Percentiles rank a stretch among this genome's conserved stretches.
phyloP scores from a whole-genome alignment of 1,284 basidiomycete species.

The Xerocomus amazonicus region DNA sequence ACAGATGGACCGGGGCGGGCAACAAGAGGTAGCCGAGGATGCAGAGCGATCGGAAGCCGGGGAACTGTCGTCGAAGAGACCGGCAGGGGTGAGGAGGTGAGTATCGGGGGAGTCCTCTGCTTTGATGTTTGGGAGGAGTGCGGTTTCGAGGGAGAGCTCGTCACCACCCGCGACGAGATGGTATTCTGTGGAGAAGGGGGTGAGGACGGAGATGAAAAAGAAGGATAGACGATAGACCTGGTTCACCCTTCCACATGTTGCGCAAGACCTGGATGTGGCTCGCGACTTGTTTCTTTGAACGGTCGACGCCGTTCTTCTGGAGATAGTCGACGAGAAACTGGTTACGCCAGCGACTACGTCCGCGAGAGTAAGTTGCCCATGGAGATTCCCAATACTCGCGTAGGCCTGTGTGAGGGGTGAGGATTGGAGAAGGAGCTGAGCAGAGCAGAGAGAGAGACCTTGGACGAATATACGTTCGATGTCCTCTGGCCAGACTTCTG shows the following conservation, averaged over 20 bases:
- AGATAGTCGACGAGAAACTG: constrained; percentile 79
- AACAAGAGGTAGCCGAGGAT: constrained; percentile 28
- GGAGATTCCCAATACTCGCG: constrained; percentile 74
- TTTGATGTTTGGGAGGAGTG: constrained; percentile 42
- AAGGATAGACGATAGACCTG: constrained; percentile 43
- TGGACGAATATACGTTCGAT: constrained; percentile 75
- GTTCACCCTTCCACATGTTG: constrained; percentile 82
- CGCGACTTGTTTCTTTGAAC: constrained; percentile 79
- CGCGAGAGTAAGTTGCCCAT: constrained; percentile 71
- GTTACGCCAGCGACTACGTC: constrained; percentile 75
- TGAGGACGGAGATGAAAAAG: constrained; percentile 7
- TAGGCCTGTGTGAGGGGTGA: constrained; percentile 46
- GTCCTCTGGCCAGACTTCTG: constrained; percentile 76
- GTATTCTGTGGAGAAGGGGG: constrained; percentile 45
- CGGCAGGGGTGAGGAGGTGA: constrained; percentile 35
- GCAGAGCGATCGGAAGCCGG: constrained; percentile 33
- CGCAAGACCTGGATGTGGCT: constrained; percentile 78
- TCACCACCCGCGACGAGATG: constrained; percentile 71
- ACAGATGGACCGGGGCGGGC: constrained; percentile 24
- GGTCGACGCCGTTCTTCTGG: constrained; percentile 57
- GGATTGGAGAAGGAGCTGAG: constrained; percentile 1
- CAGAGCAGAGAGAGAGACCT: constrained; percentile 37
- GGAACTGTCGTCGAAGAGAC: constrained; percentile 32
- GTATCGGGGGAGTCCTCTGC: constrained; percentile 44
- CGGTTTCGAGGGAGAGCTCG: constrained; percentile 56